Base-by-base conservation (phyloP, 352 stramenopile species). In the Phytophthora hibernalis region DNA sequence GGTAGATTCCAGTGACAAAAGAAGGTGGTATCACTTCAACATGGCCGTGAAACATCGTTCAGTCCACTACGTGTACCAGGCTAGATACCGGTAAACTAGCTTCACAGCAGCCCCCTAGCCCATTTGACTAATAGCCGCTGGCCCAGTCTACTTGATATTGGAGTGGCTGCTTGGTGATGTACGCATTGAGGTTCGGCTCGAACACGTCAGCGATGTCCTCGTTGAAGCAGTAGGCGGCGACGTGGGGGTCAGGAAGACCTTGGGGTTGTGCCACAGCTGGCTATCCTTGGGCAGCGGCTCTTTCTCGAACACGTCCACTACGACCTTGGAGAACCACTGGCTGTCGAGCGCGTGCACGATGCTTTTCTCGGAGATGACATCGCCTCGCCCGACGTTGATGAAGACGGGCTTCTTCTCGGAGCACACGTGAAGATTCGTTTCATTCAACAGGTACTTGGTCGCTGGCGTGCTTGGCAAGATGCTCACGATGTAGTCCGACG, bases 331-430 rank as follows among this genome's bases (percentile, higher is more conserved):
- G 22, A 97, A 77, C 68, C 80, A 90, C 10, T 76, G 16, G 6
- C 64, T 69, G 61, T 95, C 80, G 9, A 97, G 74, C 26, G 85
- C 83, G 20, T 57, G 40, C 21, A 96, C 22, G 38, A 97, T 67
- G 30, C 58, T 70, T 18, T 53, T 16, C 57, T 93, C 83, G 12
- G 62, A 60, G 50, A 96, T 83, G 48, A 97, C 70, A 56, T 95
- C 89, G 20, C 91, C 91, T 28, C 91, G 83, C 12, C 91, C 91
- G 20, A 96, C 87, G 72, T 97, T 97, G 68, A 97, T 83, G 61
- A 97, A 84, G 40, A 93, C 81, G n/a, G 87, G 86, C 64, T 87
- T 73, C 74, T 89, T 83, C n/a, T 72, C 45, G 0, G 57, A 57
- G 31, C 83, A 92, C 28, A 72, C 30, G 10, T 47, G 30, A 3